These are phyloP conservation scores for Aspergillus felis DNA, from an alignment of 2,329 filamentous ascomycete genomes.

Conservation along the genomic window DNA sequence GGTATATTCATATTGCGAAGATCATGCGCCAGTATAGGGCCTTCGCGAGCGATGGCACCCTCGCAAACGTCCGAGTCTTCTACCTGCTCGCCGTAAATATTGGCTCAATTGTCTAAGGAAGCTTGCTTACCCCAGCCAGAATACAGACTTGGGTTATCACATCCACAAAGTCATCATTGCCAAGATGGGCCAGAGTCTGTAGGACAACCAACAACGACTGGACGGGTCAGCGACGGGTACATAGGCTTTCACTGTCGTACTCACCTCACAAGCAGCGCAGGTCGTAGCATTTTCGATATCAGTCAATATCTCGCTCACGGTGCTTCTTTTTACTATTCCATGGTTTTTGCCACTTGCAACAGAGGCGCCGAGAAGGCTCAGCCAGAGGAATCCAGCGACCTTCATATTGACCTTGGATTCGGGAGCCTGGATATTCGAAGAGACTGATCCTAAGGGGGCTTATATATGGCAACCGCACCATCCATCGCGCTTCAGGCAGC, in stretches of 20 bases:
- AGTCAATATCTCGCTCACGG: constrained; percentile 19
- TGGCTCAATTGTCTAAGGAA: neutral
- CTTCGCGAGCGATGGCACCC: constrained; percentile 50
- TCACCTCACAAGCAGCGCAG: constrained; percentile 28
- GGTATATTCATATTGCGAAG: constrained; percentile 48
- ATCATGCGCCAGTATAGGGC: constrained; percentile 50
- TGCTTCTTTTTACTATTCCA: constrained; percentile 10
- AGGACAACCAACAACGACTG: constrained; percentile 38
- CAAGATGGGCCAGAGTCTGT: constrained; percentile 42
- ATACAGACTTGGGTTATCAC: constrained; percentile 35
- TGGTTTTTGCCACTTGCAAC: neutral
- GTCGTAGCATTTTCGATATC: constrained; percentile 26
- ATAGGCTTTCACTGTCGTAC: neutral
- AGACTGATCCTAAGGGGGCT: too few species aligned
- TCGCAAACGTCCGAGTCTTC: constrained; percentile 54
- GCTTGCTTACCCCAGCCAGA: constrained; percentile 27
- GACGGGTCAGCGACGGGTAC: neutral
- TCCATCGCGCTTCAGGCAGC: too few species aligned
- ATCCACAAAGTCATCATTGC: constrained; percentile 42
- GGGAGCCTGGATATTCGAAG: too few species aligned
- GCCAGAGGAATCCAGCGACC: neutral
- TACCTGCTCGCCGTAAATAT: constrained; percentile 24
- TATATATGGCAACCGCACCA: too few species aligned
- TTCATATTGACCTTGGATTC: neutral
- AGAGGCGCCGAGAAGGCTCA: constrained; percentile 6